phyloP scores from a whole-genome alignment of 306 rosid species.

The Cucurbita moschata region DNA sequence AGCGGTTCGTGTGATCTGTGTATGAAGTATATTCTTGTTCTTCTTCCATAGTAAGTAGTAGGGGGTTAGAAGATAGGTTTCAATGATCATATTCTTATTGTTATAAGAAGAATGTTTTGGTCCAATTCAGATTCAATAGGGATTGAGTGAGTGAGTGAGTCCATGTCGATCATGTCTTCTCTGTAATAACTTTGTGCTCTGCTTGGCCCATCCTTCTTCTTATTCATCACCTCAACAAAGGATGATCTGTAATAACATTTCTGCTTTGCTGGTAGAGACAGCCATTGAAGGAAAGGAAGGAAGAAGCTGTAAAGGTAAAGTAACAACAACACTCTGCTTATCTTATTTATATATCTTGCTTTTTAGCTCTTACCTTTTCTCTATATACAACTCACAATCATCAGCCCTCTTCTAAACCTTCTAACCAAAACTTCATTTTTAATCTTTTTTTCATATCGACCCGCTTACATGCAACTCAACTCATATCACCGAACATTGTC shows the following conservation, averaged over 20 bases:
- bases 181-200: constrained; percentile 32
- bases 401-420: too few relatives aligned
- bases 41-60: constrained; percentile 31
- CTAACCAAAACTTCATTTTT: too few relatives aligned
- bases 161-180: constrained; percentile 30
- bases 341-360: neutral
- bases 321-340: neutral
- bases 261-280: neutral
- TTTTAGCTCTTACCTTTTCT: too few relatives aligned
- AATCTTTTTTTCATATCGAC: too few relatives aligned
- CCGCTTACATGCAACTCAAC: too few relatives aligned
- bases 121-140: constrained; percentile 44
- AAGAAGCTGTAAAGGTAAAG: neutral
- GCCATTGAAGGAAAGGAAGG: neutral
- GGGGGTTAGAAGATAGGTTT: constrained; percentile 16
- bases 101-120: constrained; percentile 29
- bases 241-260: neutral
- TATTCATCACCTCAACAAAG: neutral
- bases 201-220: neutral
- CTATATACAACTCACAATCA: too few relatives aligned
- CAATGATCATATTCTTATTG: constrained; percentile 27
- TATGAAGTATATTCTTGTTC: constrained; percentile 33
- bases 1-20: constrained; percentile 25
- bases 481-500: too few relatives aligned
- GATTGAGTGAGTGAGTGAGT: constrained; percentile 3